Evolutionary conservation across 1,139 yeast genomes (phyloP), one percentile per base, ranked within the genome.

Genomic region (Sugiyamaella paludigena): DNA sequence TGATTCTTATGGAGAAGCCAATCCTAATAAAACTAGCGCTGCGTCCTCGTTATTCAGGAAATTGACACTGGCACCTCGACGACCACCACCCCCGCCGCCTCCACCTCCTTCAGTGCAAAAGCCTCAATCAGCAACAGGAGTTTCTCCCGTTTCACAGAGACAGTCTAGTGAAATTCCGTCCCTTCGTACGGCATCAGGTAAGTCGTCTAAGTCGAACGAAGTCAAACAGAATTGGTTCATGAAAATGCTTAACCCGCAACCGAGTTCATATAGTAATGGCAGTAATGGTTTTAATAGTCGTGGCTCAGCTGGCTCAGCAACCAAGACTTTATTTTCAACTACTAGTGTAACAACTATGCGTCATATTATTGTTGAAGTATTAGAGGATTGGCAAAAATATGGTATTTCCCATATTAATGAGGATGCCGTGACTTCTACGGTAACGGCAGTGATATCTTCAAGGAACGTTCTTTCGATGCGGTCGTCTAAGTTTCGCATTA

Each of bases 201-300:
- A 29, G 30, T 19, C 40, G 16, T 35, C 44, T n/a, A 37, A 34
- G n/a, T 40, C 57, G 32, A 42, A 51, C 33, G 64, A 66, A 55
- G 55, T 63, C 52, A 60, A 60, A 49, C 73, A 69, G 55, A 69
- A 66, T 49, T 69, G 73, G 73, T 67, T 69, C 55, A 63, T 69
- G 67, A 69, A 68, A 54, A 59, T 69, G 58, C 58, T 69, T 34
- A 48, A 49, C 13, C 55, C 53, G 3, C 54, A 52, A 13, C 44
- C 34, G 6, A 39, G 26, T 10, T 37, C 26, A 15, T 35, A 34
- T 15, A 26, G 27, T 19, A 12, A 36, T 34, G 4, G 11, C 5
- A 13, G 16, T 19, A 2, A 19, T 11, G 9, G 36, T 10, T n/a
- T 49, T 16, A 26, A 37, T 8, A 24, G 33, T 28, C 26, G 31